phyloP scores from a whole-genome alignment of 305 asterid genomes.

The Fraxinus dipetala region DNA sequence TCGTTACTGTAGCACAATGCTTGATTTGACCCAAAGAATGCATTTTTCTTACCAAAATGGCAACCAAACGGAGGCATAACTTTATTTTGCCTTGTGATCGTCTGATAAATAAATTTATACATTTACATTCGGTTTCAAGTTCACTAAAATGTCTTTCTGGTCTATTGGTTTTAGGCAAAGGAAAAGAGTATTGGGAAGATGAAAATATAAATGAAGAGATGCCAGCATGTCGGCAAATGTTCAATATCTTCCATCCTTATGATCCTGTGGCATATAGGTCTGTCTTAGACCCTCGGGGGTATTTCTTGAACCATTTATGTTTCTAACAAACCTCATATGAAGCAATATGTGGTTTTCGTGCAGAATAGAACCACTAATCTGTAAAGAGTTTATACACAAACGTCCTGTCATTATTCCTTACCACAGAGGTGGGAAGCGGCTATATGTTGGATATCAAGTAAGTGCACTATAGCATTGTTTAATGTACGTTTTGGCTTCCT shows the following conservation, averaged over 20 bases:
- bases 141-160: neutral
- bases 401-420: constrained; percentile 90
- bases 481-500: constrained; percentile 2
- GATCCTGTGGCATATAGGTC: constrained; percentile 77
- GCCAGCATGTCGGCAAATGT: constrained; percentile 56
- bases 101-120: neutral
- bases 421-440: constrained; percentile 96
- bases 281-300: neutral
- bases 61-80: neutral
- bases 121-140: neutral
- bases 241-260: constrained; percentile 57
- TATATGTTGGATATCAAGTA: constrained; percentile 86
- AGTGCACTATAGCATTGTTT: constrained; percentile 5
- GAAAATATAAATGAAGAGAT: constrained; percentile 49
- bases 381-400: constrained; percentile 64
- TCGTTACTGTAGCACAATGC: too few relatives aligned
- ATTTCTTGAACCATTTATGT: neutral
- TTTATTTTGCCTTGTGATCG: neutral
- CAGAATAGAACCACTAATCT: constrained; percentile 92
- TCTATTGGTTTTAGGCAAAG: constrained; percentile 32
- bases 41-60: too few relatives aligned
- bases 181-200: constrained; percentile 48
- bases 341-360: constrained; percentile 12
- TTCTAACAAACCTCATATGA: constrained; percentile 18
- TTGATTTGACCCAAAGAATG: too few relatives aligned